Base-by-base conservation (phyloP, 2,329 filamentous ascomycete species). In the Mycosphaerella sp. region DNA sequence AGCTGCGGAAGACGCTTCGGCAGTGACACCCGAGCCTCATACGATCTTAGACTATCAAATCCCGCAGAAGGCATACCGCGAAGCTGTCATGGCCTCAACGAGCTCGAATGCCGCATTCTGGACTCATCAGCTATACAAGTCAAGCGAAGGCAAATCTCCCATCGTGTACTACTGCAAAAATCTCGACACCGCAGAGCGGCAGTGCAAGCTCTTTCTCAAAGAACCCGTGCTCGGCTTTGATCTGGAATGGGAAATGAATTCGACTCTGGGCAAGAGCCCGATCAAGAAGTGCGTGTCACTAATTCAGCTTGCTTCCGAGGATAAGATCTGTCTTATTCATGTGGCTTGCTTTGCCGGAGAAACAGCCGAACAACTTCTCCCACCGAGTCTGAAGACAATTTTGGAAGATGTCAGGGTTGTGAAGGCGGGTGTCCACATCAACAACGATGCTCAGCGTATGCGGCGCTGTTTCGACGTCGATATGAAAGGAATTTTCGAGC, bases 201-300 rank as follows among this genome's bases (percentile, higher is more conserved):
- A 87, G 6, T 74, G 80, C 14, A 70, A 80, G 54, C 77, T 85
- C 54, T 95, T 96, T 62, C 66, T 83, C 39, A 61, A 78, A 26
- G 82, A 93, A 64, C 76, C 81, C 39, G 71, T 95, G 2, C 68
- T 96, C n/a, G 91, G 91, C 0, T 89, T 96, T 57, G 91, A 96
- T 65, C 78, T 96, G 58, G 92, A 96, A 73, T 96, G 92, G 91
- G 77, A 82, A 49, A 62, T 60, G 38, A 57, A 78, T 5, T 76
- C 81, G 0, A 73, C 66, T 5, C 17, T 42, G 7, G 23, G 45
- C 38, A 75, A 68, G 17, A 63, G 59, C 6, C 42, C 50, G 7
- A 36, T 57, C 26, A 68, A 76, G 40, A 60, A 51, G 48, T 89
- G 90, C 57, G 80, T 95, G 6, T 91, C 87, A 0, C 71, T 96